A percentile compares a stretch with the other conserved stretches of the same genome.
Conservation (phyloP, 2,329 filamentous ascomycete genomes). For the Penicillium sp. region DNA sequence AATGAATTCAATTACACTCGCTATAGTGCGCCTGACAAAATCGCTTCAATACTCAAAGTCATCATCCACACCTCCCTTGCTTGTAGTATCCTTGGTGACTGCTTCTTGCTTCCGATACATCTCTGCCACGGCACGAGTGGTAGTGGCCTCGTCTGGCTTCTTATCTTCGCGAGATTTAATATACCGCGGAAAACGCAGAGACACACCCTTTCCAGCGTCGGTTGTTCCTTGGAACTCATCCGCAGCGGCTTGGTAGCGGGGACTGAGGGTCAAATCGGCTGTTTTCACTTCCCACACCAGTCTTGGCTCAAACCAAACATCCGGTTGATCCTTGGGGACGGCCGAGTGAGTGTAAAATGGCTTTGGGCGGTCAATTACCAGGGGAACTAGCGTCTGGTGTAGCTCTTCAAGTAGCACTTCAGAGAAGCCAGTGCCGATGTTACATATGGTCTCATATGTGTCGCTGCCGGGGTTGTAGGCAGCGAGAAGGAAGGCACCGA, state of each 20-base stretch:
- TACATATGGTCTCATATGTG: conserved; percentile 92
- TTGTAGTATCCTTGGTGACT: conserved; percentile 76
- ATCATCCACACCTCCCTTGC: conserved; percentile 89
- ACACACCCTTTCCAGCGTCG: conserved; percentile 75
- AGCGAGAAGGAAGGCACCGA: conserved; percentile 91
- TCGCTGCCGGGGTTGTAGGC: conserved; percentile 83
- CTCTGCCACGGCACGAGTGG: conserved; percentile 80
- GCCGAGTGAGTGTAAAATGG: conserved; percentile 88
- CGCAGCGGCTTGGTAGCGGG: conserved; percentile 86
- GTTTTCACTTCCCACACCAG: conserved; percentile 98
- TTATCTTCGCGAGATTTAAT: conserved; percentile 93
- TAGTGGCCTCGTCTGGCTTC: conserved; percentile 88
- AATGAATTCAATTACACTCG: conserved; percentile 12
- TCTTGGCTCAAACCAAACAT: conserved; percentile 96
- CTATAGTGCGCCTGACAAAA: not conserved
- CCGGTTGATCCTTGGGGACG: conserved; percentile 87
- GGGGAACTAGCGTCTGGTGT: conserved; percentile 69
- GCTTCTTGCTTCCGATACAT: conserved; percentile 97
- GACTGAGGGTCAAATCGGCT: conserved; percentile 88
- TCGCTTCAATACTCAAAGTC: conserved; percentile 84
- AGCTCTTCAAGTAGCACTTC: conserved; percentile 91
- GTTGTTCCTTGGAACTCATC: conserved; percentile 72
- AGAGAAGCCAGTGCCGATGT: conserved; percentile 96
- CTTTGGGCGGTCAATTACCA: conserved; percentile 85
- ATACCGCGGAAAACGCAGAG: conserved; percentile 86